Percentiles rank a stretch among this genome's conserved stretches.
Conservation (phyloP, 345 rosid species). For the Eucalyptus caleyi region DNA sequence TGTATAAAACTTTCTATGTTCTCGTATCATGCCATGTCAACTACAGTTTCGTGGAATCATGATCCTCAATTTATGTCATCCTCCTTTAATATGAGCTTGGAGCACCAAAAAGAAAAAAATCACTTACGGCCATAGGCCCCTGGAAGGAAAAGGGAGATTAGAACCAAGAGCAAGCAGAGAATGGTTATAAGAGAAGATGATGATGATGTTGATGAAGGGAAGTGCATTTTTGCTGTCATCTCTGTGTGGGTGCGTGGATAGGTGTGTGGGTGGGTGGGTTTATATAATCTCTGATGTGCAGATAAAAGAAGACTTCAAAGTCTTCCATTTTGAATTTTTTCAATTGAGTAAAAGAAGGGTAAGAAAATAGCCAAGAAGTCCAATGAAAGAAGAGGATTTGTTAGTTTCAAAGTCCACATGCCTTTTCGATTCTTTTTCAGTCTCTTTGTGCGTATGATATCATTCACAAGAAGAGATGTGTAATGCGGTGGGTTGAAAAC, state of each 20-base stretch:
- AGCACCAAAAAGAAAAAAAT: not conserved
- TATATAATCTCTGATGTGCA: too few relatives aligned
- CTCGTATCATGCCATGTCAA: not conserved
- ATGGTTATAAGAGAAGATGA: not conserved
- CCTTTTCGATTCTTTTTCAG: too few relatives aligned
- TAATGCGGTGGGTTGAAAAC: too few relatives aligned
- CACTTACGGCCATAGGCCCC: not conserved
- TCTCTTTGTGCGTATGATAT: too few relatives aligned
- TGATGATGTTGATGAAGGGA: not conserved
- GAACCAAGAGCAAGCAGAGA: not conserved
- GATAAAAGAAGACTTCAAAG: too few relatives aligned
- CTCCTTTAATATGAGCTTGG: accelerated
- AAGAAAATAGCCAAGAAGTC: too few relatives aligned
- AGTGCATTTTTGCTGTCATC: not conserved
- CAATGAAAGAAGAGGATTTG: too few relatives aligned
- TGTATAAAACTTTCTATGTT: not conserved
- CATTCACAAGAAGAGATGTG: too few relatives aligned
- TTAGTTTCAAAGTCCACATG: too few relatives aligned
- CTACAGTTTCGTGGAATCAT: not conserved
- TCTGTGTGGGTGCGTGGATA: not conserved
- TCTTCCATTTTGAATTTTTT: too few relatives aligned
- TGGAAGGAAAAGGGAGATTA: not conserved
- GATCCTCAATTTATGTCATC: accelerated
- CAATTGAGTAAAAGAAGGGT: too few relatives aligned
- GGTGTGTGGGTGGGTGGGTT: not conserved